Base-by-base conservation (phyloP, 495 filamentous ascomycete genomes). In the Penicillium samsonianum region DNA sequence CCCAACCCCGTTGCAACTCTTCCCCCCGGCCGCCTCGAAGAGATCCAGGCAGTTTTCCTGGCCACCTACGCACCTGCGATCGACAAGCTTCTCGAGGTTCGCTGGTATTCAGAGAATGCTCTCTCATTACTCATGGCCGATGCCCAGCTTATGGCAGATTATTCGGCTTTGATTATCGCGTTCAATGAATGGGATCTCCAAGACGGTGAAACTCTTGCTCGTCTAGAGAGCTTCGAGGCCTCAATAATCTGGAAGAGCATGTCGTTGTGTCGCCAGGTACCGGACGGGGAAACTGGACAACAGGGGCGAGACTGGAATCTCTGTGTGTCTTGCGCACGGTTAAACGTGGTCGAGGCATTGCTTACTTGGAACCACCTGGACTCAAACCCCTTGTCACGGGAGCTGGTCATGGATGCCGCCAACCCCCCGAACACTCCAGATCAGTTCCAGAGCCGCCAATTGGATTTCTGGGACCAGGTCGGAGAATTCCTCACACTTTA, bases 381-480 rank as follows among this genome's bases (percentile, higher is more conserved):
- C 11, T 75, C 65, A 35, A 90, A 86, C 53, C 79, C 80, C 17
- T 78, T 90, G 30, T 74, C 68, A 52, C 78, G 53, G 60, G 75
- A 61, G 65, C 80, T 55, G 51, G 67, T 58, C 57, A 80, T 58
- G 68, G 77, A 70, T 26, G 68, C 71, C 25, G 61, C 69, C 61
- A 77, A 63, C 47, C 75, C 68, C 49, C 76, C 74, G 3, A 69
- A 69, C 30, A 60, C 75, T 19, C 67, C 76, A 22, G 80, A 78
- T 57, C 80, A 83, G 46, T 73, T 84, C 40, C 78, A 81, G 58
- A 78, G 80, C 30, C 77, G 84, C 19, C 84, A 91, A 55, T 66
- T 89, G 25, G 85, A 90, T 55, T 96, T 96, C 75, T 96, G 92
- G 92, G 80, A 84, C 62, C 74, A 79, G 5, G 74, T 96, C 25